Evolutionary conservation across 768 basidiomycete species (phyloP), one percentile per base, ranked within the genome.

Genomic region (Cystobasidium onofrii): DNA sequence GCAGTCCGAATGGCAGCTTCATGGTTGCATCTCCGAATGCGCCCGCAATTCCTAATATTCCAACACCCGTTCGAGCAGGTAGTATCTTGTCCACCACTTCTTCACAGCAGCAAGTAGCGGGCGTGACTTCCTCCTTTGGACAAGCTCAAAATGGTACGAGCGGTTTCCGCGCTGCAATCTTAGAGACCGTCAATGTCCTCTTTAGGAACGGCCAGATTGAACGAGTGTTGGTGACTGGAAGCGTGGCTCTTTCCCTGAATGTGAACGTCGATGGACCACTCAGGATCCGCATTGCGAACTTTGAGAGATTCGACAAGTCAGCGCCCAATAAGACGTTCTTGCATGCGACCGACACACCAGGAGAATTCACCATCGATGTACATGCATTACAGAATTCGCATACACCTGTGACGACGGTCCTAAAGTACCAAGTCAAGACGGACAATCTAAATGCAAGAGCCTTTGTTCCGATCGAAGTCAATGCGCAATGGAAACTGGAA

Each of bases 391-490:
- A 79, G 0, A 71, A 79, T 1, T 44, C 54, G 10, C 39, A 64
- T 1, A 74, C 76, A 1, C 27, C 17, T n/a, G 69, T 75, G 0
- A 75, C 77, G 1, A 74, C 81, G 34, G 76, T 83, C 2, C 80
- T 84, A 79, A 83, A 82, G 76, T 84, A 84, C 74, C 81, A 82
- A 67, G 80, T 83, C 2, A 80, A 81, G 57, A 74, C 81, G 36
- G 75, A 76, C 3, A 29, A 31, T 15, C 78, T 43, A 78, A n/a
- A 25, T 31, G 43, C 75, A 17, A 29, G 25, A 1, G 29, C 69
- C 1, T 74, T 78, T 34, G 75, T 82, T 0, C 83, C 83, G 1
- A 62, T 84, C 27, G 34, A 79, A 9, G 77, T 82, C 29, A 79
- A 80, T 34, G 81, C 83, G 1, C 79, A 79, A 2, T 84, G 82